Conservation (phyloP, 371 early-diverging fungal species). For the Rhizomucor pusillus region DNA sequence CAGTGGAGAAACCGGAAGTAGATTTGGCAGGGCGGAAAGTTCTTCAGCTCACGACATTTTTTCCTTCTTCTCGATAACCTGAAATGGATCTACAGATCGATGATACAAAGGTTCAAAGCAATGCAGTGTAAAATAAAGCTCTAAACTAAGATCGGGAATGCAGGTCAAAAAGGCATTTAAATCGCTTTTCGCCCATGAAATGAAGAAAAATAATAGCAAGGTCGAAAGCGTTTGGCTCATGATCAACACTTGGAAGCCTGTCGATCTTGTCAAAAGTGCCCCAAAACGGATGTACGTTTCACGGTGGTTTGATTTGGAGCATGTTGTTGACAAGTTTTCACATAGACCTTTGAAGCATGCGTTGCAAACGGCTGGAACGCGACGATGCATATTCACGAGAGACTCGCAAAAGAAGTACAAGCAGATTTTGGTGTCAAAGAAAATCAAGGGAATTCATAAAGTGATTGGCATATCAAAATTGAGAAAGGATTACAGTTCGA, state of each 20-base stretch:
- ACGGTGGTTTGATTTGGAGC: not conserved
- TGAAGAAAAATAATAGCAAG: conserved; percentile 12
- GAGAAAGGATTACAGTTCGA: conserved; percentile 67
- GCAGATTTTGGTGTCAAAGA: conserved; percentile 60
- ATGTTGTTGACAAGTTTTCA: not conserved
- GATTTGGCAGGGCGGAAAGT: no score
- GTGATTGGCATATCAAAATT: conserved; percentile 83
- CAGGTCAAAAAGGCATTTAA: conserved; percentile 36
- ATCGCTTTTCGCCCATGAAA: conserved; percentile 34
- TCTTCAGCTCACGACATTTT: no score
- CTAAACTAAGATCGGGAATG: not conserved
- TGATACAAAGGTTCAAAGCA: conserved; percentile 5
- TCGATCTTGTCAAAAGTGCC: conserved; percentile 15
- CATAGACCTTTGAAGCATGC: conserved; percentile 41
- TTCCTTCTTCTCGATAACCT: no score
- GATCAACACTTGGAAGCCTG: conserved; percentile 25
- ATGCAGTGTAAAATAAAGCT: not conserved
- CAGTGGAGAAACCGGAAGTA: no score
- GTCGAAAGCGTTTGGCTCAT: conserved; percentile 38
- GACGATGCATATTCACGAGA: conserved; percentile 82
- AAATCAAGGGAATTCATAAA: conserved; percentile 59
- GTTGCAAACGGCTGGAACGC: conserved; percentile 31
- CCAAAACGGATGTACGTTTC: conserved; percentile 35
- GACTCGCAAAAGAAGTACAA: conserved; percentile 78
- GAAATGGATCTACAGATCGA: conserved; percentile 9